A percentile compares a stretch with the other conserved stretches of the same genome.
Evolutionary conservation across 495 filamentous ascomycete genomes (phyloP).

Genomic region (Xylaria longipes): DNA sequence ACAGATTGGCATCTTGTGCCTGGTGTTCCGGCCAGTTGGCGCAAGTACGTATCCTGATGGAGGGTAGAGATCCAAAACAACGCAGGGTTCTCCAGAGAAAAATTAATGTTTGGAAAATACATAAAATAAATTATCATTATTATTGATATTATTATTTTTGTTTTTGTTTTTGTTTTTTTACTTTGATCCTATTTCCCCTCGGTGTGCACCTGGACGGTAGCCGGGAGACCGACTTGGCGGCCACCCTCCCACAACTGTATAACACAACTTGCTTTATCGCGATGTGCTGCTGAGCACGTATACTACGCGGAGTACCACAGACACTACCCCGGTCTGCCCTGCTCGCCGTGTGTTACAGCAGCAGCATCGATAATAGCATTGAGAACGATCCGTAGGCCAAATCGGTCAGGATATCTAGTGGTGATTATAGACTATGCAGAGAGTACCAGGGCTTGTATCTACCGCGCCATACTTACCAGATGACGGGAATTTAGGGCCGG

Average conservation of each 20-base stretch:
- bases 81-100: neutral
- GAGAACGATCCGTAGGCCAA: neutral
- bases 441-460: slow-evolving; percentile 20
- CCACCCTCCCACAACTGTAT: slow-evolving; percentile 14
- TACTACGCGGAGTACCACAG: neutral
- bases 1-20: slow-evolving; percentile 20
- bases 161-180: neutral
- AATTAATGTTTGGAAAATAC: neutral
- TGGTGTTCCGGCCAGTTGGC: slow-evolving; percentile 28
- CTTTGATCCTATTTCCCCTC: neutral
- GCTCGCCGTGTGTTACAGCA: neutral
- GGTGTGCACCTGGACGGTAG: slow-evolving; percentile 8
- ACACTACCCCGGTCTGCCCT: neutral
- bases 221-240: slow-evolving; percentile 9
- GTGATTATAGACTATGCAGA: slow-evolving; percentile 1
- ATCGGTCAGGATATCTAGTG: slow-evolving; percentile 5
- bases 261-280: slow-evolving; percentile 11
- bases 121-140: slow-evolving; percentile 6
- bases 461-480: slow-evolving; percentile 20
- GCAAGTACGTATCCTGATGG: slow-evolving; percentile 13
- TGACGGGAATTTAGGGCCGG: slow-evolving; percentile 20
- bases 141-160: neutral
- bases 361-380: slow-evolving; percentile 10
- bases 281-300: neutral
- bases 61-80: slow-evolving; percentile 10